Evolutionary conservation across 768 basidiomycete genomes (phyloP).

Genomic region (Termitomyces sp.): DNA sequence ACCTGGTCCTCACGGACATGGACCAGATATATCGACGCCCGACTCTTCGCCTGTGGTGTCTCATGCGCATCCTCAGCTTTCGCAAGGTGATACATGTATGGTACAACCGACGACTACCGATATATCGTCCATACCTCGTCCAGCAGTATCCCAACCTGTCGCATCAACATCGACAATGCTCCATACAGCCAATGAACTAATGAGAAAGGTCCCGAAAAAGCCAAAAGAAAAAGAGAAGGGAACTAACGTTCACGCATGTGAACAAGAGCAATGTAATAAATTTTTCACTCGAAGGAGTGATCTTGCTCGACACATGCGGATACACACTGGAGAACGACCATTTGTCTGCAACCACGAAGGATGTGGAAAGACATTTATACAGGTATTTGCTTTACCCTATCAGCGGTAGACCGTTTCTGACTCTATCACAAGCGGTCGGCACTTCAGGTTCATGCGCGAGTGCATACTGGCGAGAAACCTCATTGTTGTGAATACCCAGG

Average conservation of each 20-base stretch:
- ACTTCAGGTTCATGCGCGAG: constrained; percentile 80
- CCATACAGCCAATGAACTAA: constrained; percentile 16
- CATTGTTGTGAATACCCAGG: constrained; percentile 87
- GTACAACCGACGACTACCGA: constrained; percentile 20
- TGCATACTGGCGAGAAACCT: constrained; percentile 92
- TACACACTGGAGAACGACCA: constrained; percentile 88
- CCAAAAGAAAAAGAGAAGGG: constrained; percentile 38
- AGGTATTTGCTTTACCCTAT: constrained; percentile 40
- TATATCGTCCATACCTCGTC: constrained; percentile 31
- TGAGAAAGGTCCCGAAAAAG: constrained; percentile 31
- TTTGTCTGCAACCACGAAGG: constrained; percentile 66
- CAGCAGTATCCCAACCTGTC: constrained; percentile 29
- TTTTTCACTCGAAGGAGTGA: constrained; percentile 81
- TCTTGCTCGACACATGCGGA: constrained; percentile 78
- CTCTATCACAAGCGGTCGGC: constrained; percentile 64
- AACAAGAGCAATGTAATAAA: constrained; percentile 70
- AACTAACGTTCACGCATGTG: constrained; percentile 56
- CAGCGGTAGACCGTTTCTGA: constrained; percentile 4
- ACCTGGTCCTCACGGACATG: constrained; percentile 38
- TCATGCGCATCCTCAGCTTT: constrained; percentile 26
- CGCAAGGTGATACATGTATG: constrained; percentile 19
- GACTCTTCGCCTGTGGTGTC: constrained; percentile 46
- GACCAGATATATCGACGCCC: constrained; percentile 35
- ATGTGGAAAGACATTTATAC: constrained; percentile 90
- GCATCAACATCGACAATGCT: constrained; percentile 47